Conservation (phyloP, 2,329 filamentous ascomycete species). For the Albophoma yamanashiensis region DNA sequence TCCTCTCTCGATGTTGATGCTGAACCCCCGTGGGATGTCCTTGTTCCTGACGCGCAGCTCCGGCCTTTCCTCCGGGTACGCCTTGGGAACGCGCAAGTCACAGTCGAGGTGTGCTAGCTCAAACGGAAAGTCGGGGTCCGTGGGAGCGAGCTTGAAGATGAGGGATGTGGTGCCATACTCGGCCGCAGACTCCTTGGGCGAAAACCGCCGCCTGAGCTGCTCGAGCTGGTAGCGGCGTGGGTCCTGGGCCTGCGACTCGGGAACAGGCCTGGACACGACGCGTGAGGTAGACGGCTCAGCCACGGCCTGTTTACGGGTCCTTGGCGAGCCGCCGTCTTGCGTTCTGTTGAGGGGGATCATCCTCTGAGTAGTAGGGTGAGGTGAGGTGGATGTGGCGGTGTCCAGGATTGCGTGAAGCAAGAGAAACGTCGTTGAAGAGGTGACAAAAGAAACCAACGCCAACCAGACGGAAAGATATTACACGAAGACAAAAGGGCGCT, state of each 20-base stretch:
- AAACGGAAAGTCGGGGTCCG: constrained; percentile 77
- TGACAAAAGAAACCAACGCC: background rate
- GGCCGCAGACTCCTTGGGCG: constrained; percentile 31
- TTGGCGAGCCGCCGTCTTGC: constrained; percentile 15
- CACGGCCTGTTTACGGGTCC: constrained; percentile 35
- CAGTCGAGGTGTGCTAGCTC: constrained; percentile 61
- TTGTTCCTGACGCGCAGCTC: constrained; percentile 55
- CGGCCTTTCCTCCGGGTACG: constrained; percentile 50
- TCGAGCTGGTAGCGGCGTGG: constrained; percentile 65
- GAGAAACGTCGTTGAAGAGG: background rate
- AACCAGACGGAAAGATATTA: background rate
- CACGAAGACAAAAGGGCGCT: background rate
- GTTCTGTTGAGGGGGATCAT: constrained; percentile 28
- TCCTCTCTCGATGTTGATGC: constrained; percentile 66
- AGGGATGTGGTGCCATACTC: constrained; percentile 43
- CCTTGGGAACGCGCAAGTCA: constrained; percentile 50
- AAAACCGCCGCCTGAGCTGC: constrained; percentile 60
- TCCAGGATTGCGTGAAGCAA: background rate
- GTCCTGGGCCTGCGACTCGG: constrained; percentile 52
- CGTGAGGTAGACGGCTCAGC: constrained; percentile 30
- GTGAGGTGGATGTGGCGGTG: background rate
- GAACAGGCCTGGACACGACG: constrained; percentile 54
- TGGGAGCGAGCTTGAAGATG: constrained; percentile 56
- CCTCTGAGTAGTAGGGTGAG: background rate
- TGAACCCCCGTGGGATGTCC: constrained; percentile 59